A percentile compares a stretch with the other conserved stretches of the same genome.
Evolutionary conservation across 2,329 filamentous ascomycete genomes (phyloP).

Genomic region (Alternaria incomplexa): DNA sequence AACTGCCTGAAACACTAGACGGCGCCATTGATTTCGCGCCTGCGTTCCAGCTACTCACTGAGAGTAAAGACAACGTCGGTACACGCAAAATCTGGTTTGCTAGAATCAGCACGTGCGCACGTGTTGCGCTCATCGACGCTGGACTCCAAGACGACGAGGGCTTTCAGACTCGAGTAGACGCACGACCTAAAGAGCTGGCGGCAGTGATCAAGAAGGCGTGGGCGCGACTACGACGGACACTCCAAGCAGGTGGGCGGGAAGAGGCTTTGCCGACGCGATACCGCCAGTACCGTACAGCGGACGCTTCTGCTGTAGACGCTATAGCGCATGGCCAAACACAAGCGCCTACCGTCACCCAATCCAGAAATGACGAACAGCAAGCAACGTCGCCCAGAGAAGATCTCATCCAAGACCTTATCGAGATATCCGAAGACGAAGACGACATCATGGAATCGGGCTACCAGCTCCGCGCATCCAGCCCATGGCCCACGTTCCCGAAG

Average conservation of each 20-base stretch:
- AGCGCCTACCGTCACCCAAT: not conserved
- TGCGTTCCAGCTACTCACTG: not conserved
- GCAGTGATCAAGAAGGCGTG: not conserved
- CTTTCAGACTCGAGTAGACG: not conserved
- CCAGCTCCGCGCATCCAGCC: not conserved
- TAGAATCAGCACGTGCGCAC: not conserved
- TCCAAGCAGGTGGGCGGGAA: not conserved
- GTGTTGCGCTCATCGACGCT: not conserved
- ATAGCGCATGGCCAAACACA: not conserved
- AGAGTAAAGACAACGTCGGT: not conserved
- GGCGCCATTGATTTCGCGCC: not conserved
- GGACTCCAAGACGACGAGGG: not conserved
- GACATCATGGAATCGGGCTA: not conserved
- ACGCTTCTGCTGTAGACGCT: not conserved
- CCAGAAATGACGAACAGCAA: not conserved
- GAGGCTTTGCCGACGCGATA: not conserved
- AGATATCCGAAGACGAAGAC: not conserved
- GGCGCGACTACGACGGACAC: not conserved
- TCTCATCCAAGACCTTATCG: not conserved
- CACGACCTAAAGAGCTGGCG: not conserved
- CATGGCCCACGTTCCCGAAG: not conserved
- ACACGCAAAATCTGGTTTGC: not conserved
- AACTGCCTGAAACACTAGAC: not conserved
- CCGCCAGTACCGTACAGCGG: not conserved
- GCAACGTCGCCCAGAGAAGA: not conserved